phyloP scores from a whole-genome alignment of 2,329 filamentous ascomycete species.

The Elsinoe batatas region DNA sequence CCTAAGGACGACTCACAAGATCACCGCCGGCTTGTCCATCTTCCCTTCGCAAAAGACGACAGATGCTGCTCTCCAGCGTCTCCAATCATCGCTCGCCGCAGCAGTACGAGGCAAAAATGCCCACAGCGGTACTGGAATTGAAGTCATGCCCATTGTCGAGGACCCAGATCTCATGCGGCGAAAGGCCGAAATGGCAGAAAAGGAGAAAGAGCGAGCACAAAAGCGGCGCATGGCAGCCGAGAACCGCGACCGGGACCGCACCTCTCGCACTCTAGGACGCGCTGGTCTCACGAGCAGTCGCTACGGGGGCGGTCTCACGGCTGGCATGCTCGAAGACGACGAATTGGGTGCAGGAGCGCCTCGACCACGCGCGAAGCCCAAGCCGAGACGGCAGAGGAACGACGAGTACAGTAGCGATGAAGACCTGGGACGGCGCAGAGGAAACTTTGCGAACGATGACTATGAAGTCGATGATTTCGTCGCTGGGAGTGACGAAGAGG shows the following conservation, averaged over 20 bases:
- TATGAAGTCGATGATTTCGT: conserved; percentile 75
- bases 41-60: conserved; percentile 56
- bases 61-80: conserved; percentile 59
- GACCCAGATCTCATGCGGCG: conserved; percentile 69
- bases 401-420: conserved; percentile 60
- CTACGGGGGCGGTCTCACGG: conserved; percentile 49
- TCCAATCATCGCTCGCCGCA: conserved; percentile 58
- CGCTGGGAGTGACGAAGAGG: conserved; percentile 63
- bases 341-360: conserved; percentile 31
- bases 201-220: conserved; percentile 58
- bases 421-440: conserved; percentile 59
- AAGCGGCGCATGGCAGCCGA: conserved; percentile 59
- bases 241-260: conserved; percentile 52
- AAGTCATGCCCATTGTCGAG: conserved; percentile 59
- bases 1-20: conserved; percentile 63
- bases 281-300: conserved; percentile 38
- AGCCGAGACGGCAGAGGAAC: conserved; percentile 30
- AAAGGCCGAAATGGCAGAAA: conserved; percentile 63
- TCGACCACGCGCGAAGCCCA: conserved; percentile 17
- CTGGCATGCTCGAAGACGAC: conserved; percentile 60
- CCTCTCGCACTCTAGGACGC: conserved; percentile 40
- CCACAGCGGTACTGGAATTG: conserved; percentile 44
- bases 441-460: conserved; percentile 55
- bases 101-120: conserved; percentile 48
- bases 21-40: conserved; percentile 62